Evolutionary conservation across 2,329 filamentous ascomycete genomes (phyloP), one percentile per base, ranked within the genome.

Genomic region (Botryotinia calthae): DNA sequence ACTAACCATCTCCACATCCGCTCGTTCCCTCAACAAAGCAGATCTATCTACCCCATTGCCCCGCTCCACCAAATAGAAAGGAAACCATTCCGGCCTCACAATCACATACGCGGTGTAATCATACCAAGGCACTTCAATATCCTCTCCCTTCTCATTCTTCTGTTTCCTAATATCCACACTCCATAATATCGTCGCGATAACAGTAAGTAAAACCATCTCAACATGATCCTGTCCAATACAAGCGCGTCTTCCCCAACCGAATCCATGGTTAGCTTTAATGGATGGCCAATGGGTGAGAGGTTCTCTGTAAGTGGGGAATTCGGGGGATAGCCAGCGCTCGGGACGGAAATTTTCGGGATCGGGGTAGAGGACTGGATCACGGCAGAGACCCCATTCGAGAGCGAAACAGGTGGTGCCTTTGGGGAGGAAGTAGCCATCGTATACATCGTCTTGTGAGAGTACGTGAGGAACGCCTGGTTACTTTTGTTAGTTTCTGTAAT

Each of bases 381-480:
- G 69, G 40, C 74, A 73, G 42, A 80, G 76, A 37, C 77, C 76
- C 76, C 76, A 77, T 66, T 72, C 71, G 48, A 76, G 74, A 1
- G 74, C 59, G 22, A 76, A 68, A 31, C 88, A 84, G 0, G 85
- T 85, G 1, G 70, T 75, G n/a, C 58, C 72, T 56, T 75, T 74
- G 10, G 75, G 75, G 42, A 77, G 73, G 42, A 73, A 72, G 56
- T 74, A 76, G 18, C 75, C 75, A 40, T 86, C 82, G 44, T 89
- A 90, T 28, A 84, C 81, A 72, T 90, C 88, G 66, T 89, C 87
- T 68, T 84, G 80, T 1, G 85, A 82, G 20, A 86, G 82, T 58
- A 82, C 83, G 77, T 90, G 88, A 3, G 88, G 87, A 46, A 90
- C 85, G 5, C 85, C 86, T 84, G 12, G 82, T 83, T 7, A 85